These are phyloP conservation scores for Fusarium sp. DNA, from an alignment of 2,329 filamentous ascomycete species.

Conservation along the genomic window DNA sequence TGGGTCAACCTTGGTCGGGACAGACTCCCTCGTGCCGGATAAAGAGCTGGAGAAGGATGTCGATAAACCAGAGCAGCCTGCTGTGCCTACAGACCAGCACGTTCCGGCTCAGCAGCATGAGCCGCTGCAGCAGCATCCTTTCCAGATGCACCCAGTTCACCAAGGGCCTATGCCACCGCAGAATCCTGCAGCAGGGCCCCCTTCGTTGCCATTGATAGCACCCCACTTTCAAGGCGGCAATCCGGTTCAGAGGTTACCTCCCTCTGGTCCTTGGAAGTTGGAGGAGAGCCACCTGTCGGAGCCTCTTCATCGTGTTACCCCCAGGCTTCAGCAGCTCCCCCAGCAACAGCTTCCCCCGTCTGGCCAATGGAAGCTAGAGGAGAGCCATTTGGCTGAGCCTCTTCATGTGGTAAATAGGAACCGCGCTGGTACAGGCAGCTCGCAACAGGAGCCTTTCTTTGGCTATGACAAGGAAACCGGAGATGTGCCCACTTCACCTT, in stretches of 20 bases:
- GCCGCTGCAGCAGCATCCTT: slow-evolving; percentile 28
- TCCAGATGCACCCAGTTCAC: slow-evolving; percentile 33
- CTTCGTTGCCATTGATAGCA: slow-evolving; percentile 38
- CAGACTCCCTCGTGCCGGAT: slow-evolving; percentile 26
- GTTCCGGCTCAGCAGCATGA: slow-evolving; percentile 17
- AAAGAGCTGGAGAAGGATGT: slow-evolving; percentile 32
- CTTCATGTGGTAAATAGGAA: slow-evolving; percentile 50
- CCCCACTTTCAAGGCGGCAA: slow-evolving; percentile 44
- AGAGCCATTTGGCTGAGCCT: slow-evolving; percentile 62
- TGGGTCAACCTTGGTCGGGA: slow-evolving; percentile 34
- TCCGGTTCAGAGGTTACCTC: slow-evolving; percentile 54
- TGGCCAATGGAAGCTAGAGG: slow-evolving; percentile 61
- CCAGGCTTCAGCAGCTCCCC: slow-evolving; percentile 49
- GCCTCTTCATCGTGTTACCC: slow-evolving; percentile 53
- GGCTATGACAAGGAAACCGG: slow-evolving; percentile 60
- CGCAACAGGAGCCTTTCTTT: slow-evolving; percentile 42
- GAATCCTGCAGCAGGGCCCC: slow-evolving; percentile 13
- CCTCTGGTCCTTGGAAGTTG: slow-evolving; percentile 60
- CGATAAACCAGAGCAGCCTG: slow-evolving; percentile 12
- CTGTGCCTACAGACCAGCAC: slow-evolving; percentile 5
- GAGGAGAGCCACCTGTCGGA: slow-evolving; percentile 64
- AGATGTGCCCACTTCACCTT: slow-evolving; percentile 32
- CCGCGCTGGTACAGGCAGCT: slow-evolving; percentile 45
- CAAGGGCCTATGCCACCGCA: slow-evolving; percentile 22
- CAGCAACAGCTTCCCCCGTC: slow-evolving; percentile 53